Evolutionary conservation across 73 alveolate genomes (phyloP).

Genomic region (Paraurostyla sp.): DNA sequence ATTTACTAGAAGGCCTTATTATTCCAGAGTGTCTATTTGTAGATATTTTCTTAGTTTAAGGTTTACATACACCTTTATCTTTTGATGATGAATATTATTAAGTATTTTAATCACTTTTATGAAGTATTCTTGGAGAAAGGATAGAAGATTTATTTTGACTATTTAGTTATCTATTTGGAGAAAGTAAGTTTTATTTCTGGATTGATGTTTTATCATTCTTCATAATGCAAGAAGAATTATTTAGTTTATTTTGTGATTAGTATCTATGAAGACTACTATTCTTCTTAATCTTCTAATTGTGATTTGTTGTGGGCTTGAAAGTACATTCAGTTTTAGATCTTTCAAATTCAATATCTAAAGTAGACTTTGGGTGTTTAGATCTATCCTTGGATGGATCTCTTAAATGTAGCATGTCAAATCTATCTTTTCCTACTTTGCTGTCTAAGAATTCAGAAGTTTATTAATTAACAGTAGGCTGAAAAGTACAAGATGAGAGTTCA

Average conservation of each 20-base stretch:
- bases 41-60: no score
- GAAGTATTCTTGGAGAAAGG: conserved; percentile 21
- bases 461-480: neutral
- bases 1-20: no score
- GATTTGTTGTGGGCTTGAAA: neutral
- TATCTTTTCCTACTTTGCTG: neutral
- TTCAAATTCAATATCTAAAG: neutral
- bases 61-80: neutral
- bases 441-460: neutral
- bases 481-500: conserved; percentile 7
- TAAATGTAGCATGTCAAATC: neutral
- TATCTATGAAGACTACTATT: no score
- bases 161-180: neutral
- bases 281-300: neutral
- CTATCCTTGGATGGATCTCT: neutral
- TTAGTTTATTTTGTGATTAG: no score
- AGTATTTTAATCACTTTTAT: conserved; percentile 7
- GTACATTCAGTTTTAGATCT: conserved; percentile 11
- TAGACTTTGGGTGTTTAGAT: neutral
- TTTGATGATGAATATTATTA: neutral
- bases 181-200: neutral
- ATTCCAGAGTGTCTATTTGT: no score
- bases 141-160: neutral
- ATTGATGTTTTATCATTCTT: no score
- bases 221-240: no score